Evolutionary conservation across 177 flowering plant species (phyloP).

Genomic region (Telopea speciosissima): DNA sequence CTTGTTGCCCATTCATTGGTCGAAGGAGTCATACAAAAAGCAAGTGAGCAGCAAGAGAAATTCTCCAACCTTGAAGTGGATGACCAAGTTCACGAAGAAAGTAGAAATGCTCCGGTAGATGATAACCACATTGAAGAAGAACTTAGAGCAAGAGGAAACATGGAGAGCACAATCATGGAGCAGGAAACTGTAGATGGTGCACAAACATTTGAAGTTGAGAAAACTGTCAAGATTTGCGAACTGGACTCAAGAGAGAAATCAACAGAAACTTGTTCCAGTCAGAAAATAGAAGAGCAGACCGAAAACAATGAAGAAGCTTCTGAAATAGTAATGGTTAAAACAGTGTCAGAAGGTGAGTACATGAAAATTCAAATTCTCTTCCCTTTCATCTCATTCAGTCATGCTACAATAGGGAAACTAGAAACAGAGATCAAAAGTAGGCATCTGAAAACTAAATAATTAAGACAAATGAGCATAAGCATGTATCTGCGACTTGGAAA

Average conservation of each 20-base stretch:
- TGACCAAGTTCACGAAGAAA: conserved; percentile 8
- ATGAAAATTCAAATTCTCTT: background rate
- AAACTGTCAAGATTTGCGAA: background rate
- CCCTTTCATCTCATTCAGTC: background rate
- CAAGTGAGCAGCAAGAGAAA: background rate
- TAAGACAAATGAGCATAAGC: background rate
- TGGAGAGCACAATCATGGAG: conserved; percentile 10
- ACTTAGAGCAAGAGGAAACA: conserved; percentile 5
- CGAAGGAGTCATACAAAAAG: conserved; percentile 5
- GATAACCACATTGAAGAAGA: conserved; percentile 6
- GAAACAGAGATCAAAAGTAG: background rate
- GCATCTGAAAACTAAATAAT: background rate
- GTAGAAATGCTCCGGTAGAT: background rate
- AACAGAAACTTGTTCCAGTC: background rate
- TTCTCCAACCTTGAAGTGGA: background rate
- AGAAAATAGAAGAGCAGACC: conserved; percentile 8
- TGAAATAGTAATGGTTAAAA: background rate
- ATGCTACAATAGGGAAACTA: background rate
- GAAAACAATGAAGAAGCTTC: conserved; percentile 5
- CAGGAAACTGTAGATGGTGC: conserved; percentile 10
- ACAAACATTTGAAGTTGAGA: conserved; percentile 1
- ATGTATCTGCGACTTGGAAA: background rate
- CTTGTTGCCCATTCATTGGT: background rate
- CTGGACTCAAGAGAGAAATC: conserved; percentile 2
- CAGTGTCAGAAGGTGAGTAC: conserved; percentile 6